Percentiles rank a stretch among this genome's conserved stretches.
Evolutionary conservation across 163 green algal species (phyloP).

Genomic region (Chlamydomonas reinhardtii): DNA sequence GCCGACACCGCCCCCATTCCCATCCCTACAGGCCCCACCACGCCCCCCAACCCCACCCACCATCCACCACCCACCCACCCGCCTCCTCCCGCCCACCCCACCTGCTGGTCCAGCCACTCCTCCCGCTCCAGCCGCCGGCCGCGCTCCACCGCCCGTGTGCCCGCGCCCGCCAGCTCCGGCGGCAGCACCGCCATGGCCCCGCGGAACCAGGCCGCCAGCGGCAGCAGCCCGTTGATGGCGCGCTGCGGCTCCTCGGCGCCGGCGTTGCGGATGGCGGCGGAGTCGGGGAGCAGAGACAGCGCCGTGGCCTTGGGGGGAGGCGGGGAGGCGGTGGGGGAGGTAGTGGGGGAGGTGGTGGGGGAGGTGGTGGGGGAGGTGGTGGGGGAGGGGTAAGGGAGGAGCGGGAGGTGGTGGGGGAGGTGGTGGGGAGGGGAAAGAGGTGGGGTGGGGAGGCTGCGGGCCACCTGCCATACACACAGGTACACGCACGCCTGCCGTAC

Average conservation of each 20-base stretch:
- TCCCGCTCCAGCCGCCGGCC: not conserved
- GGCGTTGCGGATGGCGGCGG: not conserved
- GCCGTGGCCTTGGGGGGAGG: conserved; percentile 31
- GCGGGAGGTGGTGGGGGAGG: too few species aligned
- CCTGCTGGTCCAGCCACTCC: conserved; percentile 25
- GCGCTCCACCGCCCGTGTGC: not conserved
- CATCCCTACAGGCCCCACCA: too few species aligned
- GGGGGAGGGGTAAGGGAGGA: too few species aligned
- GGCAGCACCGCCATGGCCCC: conserved; percentile 27
- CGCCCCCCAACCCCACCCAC: not conserved
- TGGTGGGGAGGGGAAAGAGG: too few species aligned
- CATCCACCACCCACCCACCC: not conserved
- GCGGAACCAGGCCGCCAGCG: conserved; percentile 51
- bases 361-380: too few species aligned
- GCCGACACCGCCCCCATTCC: too few species aligned
- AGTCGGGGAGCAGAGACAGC: conserved; percentile 38
- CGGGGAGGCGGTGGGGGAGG: not conserved
- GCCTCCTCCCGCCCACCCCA: not conserved
- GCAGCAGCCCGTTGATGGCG: conserved; percentile 50
- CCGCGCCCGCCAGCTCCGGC: conserved; percentile 14
- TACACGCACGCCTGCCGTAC: too few species aligned
- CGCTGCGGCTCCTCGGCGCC: conserved; percentile 30
- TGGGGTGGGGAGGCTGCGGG: too few species aligned
- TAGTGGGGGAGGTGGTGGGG: too few species aligned
- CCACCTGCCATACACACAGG: too few species aligned